phyloP scores from a whole-genome alignment of 306 rosid genomes.

The Datisca glomerata region DNA sequence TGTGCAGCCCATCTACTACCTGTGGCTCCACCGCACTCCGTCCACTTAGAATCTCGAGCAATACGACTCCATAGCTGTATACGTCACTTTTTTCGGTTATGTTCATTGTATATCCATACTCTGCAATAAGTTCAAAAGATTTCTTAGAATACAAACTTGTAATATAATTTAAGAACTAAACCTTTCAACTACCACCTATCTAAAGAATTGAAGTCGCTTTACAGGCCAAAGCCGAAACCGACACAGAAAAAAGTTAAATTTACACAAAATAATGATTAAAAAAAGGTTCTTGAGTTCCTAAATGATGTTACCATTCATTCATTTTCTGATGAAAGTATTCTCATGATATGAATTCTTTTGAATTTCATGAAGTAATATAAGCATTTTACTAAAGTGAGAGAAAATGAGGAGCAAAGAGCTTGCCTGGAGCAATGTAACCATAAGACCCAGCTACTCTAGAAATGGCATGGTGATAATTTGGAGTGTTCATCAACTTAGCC shows the following conservation, averaged over 20 bases:
- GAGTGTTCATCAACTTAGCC: slow-evolving; percentile 81
- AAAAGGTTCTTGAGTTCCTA: not conserved
- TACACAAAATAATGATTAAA: not conserved
- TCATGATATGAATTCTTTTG: too few species aligned
- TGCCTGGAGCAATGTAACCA: slow-evolving; percentile 98
- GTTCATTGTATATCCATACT: slow-evolving; percentile 96
- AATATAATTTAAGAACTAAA: not conserved
- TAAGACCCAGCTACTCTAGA: slow-evolving; percentile 98
- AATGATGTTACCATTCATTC: too few species aligned
- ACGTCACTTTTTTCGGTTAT: slow-evolving; percentile 98
- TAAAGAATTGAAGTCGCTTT: slow-evolving; percentile 2
- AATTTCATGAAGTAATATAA: not conserved
- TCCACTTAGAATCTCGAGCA: slow-evolving; percentile 84
- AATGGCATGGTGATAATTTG: slow-evolving; percentile 77
- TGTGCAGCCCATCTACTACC: slow-evolving; percentile 76
- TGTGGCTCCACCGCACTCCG: slow-evolving; percentile 74
- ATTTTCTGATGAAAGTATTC: too few species aligned
- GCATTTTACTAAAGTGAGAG: not conserved
- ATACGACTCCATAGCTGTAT: slow-evolving; percentile 88
- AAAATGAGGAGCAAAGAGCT: slow-evolving; percentile 7
- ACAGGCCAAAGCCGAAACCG: too few species aligned
- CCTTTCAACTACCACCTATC: not conserved
- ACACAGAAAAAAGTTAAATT: too few species aligned
- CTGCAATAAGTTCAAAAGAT: slow-evolving; percentile 30
- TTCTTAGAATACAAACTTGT: slow-evolving; percentile 8